Base-by-base conservation (phyloP, 805 yeast genomes). In the Phaffomyces thermotolerans region DNA sequence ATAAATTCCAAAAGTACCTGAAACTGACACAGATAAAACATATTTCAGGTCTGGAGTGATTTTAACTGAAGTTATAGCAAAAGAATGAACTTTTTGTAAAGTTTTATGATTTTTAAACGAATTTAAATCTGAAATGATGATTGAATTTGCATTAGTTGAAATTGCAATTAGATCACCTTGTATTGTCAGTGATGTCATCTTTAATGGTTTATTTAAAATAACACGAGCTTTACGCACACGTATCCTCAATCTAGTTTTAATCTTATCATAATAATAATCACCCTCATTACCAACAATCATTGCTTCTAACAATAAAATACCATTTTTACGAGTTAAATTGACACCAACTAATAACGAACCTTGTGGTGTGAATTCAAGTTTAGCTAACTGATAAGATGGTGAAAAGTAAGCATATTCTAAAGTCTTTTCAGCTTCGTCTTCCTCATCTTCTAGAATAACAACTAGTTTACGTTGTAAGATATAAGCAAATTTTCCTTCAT, bases 11-110 rank as follows among this genome's bases (percentile, higher is more conserved):
- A 88, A 74, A 1, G 87, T 72, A 48, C 83, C 81, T 3, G 93
- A 85, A 2, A 90, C 95, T 30, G 91, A 43, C 15, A 43, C 46
- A 15, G 46, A 43, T 6, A 43, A 25, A n/a, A 43, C 27, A 15
- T 36, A 37, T 24, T 43, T 41, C 32, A 36, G 23, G 20, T 43
- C 46, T 4, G 27, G 29, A 5, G 88, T 80, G 47, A 87, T 80
- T 3, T 77, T 67, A 9, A 86, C 77, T 36, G 75, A 72, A 0
- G 96, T 88, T 41, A 88, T 79, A 23, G 95, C 88, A 60, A 85
- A 85, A 8, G 73, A 67, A 59, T 89, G 96, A n/a, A 84, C 79
- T 47, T 82, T 75, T 36, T 73, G 72, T 43, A 78, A 66, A 7
- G 69, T 64, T 45, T 73, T 76, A 23, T 78, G 53, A 12, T 72